Conservation (phyloP, 768 basidiomycete genomes). For the Lactarius psammicola region DNA sequence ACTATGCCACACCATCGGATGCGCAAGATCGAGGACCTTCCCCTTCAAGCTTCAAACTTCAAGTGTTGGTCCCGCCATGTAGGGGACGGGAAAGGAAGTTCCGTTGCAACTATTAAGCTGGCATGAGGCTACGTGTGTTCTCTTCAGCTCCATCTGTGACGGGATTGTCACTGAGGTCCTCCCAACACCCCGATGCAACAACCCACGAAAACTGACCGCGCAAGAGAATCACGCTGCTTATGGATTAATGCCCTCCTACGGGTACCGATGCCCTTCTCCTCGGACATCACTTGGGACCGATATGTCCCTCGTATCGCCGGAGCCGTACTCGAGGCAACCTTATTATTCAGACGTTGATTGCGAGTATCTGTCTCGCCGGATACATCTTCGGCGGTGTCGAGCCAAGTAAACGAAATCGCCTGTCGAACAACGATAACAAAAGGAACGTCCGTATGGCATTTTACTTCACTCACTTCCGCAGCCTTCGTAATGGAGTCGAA, state of each 20-base stretch:
- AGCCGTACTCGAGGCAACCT: not conserved
- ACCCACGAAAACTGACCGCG: not conserved
- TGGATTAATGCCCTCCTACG: not conserved
- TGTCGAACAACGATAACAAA: not conserved
- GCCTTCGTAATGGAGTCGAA: not conserved
- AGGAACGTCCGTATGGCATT: not conserved
- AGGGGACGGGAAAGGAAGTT: not conserved
- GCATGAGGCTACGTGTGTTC: not conserved
- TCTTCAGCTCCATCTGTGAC: not conserved
- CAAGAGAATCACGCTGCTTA: not conserved
- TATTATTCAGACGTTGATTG: not conserved
- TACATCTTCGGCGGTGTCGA: not conserved
- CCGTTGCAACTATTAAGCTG: not conserved
- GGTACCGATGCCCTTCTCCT: conserved; percentile 16
- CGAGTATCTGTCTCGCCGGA: not conserved
- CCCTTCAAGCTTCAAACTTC: not conserved
- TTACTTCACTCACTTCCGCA: not conserved
- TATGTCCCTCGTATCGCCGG: not conserved
- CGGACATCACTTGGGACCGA: conserved; percentile 5
- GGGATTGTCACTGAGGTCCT: not conserved
- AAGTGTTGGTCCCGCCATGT: not conserved
- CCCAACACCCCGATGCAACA: not conserved
- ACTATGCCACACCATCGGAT: not conserved
- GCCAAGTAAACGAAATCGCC: not conserved
- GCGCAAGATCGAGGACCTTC: not conserved